Evolutionary conservation across 2,329 filamentous ascomycete genomes (phyloP), one percentile per base, ranked within the genome.

Genomic region (Aspergillus novofumigatus): DNA sequence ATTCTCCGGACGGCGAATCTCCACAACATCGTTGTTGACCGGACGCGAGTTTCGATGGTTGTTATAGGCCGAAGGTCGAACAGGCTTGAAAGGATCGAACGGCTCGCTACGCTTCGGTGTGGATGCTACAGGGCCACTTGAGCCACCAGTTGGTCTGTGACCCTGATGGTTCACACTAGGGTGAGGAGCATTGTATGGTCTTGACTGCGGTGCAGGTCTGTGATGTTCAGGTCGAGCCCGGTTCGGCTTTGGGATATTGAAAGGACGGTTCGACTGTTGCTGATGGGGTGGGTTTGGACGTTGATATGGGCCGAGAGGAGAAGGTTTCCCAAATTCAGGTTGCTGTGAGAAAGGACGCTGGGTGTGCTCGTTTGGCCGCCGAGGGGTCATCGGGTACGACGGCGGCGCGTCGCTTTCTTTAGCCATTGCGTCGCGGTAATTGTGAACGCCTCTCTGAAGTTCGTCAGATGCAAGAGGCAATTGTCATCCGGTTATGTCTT

Each of bases 251-350:
- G 80, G 80, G 47, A 81, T 76, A 55, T 82, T 82, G 72, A 83
- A 83, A 5, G 78, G 72, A 59, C 78, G 69, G 60, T 72, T 78
- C 66, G 67, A 75, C 63, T 60, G 56, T 14, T 57, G 29, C 23
- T 35, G 28, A 1, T 51, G 29, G 2, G 20, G 29, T 4, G 28
- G 49, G 49, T 23, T 32, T 35, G 29, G 81, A 73, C 67, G 80
- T 77, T 62, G 72, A 28, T 61, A 63, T 50, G 65, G 68, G 35
- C 82, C 75, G 56, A 86, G 71, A 17, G 83, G 81, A 59, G 83
- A 85, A 1, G 84, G 77, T 63, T 82, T 81, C 52, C 84, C 84
- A 65, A 86, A 87, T 64, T 85, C 78, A 42, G 80, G 76, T 32
- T 77, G 72, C 4, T 77, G 72, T 14, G 73, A 65, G 11, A 72